Conservation (phyloP, 352 stramenopile species). For the Globisporangium perplexum region DNA sequence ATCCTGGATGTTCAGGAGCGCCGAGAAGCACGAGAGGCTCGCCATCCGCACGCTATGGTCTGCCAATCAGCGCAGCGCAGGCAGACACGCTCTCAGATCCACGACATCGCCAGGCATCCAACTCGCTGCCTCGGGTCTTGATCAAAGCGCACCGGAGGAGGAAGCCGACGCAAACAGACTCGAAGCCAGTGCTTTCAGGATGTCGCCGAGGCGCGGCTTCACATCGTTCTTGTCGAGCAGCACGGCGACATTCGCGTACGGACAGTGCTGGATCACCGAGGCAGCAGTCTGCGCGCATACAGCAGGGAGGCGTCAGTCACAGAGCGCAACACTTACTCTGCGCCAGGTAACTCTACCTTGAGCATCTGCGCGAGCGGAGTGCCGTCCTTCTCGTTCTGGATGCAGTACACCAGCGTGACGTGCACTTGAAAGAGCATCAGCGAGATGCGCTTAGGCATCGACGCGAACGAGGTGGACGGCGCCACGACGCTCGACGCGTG, state of each 20-base stretch:
- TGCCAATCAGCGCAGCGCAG: conserved; percentile 11
- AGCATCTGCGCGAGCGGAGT: conserved; percentile 55
- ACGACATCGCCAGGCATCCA: background rate
- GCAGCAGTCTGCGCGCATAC: conserved; percentile 33
- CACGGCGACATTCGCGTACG: conserved; percentile 54
- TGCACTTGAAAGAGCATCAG: conserved; percentile 84
- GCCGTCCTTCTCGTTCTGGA: conserved; percentile 71
- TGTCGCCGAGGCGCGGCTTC: conserved; percentile 45
- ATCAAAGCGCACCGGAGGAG: conserved; percentile 39
- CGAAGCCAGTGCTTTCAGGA: conserved; percentile 61
- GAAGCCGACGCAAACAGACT: conserved; percentile 61
- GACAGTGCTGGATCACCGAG: conserved; percentile 73
- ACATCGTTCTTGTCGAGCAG: conserved; percentile 48
- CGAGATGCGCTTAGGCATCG: conserved; percentile 76
- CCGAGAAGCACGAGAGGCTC: conserved; percentile 73
- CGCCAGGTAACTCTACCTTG: conserved; percentile 33
- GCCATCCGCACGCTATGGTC: conserved; percentile 77
- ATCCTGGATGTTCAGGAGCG: conserved; percentile 69
- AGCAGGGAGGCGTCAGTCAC: background rate
- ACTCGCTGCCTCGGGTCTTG: too few relatives aligned
- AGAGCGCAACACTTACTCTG: background rate
- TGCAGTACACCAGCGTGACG: conserved; percentile 73
- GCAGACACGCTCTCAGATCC: background rate
- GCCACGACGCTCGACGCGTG: conserved; percentile 35
- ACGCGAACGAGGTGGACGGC: conserved; percentile 74